A percentile compares a stretch with the other conserved stretches of the same genome.
phyloP scores from a whole-genome alignment of 2,329 filamentous ascomycete species.

The Ilyonectria sp. region DNA sequence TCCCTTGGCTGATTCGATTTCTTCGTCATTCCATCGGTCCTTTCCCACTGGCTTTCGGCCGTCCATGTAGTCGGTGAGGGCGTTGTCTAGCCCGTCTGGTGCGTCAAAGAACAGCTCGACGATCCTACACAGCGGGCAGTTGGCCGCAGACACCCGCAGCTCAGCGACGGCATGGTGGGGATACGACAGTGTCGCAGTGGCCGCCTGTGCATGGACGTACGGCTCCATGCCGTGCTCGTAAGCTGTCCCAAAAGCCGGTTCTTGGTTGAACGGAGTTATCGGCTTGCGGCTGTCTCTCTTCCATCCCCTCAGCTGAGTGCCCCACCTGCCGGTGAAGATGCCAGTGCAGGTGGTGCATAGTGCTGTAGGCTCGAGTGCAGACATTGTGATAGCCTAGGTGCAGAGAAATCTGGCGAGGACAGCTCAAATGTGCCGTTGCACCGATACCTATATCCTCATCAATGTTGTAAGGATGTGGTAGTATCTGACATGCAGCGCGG shows the following conservation, averaged over 20 bases:
- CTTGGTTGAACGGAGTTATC: not conserved
- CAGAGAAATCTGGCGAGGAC: no score
- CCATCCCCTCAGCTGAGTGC: not conserved
- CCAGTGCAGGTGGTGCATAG: conserved; percentile 9
- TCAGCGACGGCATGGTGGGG: conserved; percentile 17
- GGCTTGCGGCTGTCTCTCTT: not conserved
- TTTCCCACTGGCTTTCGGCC: conserved; percentile 11
- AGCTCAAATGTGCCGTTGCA: no score
- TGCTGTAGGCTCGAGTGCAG: not conserved
- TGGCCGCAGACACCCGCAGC: conserved; percentile 6
- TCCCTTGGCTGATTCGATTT: conserved; percentile 1
- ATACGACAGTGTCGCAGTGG: conserved; percentile 10
- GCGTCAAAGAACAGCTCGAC: conserved; percentile 16
- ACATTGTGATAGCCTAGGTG: not conserved
- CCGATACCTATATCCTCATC: no score
- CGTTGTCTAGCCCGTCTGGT: not conserved
- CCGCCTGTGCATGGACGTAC: not conserved
- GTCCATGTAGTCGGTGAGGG: conserved; percentile 9
- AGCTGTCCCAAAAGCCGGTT: conserved; percentile 5
- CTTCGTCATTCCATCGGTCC: conserved; percentile 11
- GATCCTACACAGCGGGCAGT: conserved; percentile 11
- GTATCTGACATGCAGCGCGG: no score
- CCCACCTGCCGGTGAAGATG: conserved; percentile 15
- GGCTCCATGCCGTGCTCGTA: conserved; percentile 14
- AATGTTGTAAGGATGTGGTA: no score